Base-by-base conservation (phyloP, 2,329 filamentous ascomycete genomes). In the Lizonia empirigonia region DNA sequence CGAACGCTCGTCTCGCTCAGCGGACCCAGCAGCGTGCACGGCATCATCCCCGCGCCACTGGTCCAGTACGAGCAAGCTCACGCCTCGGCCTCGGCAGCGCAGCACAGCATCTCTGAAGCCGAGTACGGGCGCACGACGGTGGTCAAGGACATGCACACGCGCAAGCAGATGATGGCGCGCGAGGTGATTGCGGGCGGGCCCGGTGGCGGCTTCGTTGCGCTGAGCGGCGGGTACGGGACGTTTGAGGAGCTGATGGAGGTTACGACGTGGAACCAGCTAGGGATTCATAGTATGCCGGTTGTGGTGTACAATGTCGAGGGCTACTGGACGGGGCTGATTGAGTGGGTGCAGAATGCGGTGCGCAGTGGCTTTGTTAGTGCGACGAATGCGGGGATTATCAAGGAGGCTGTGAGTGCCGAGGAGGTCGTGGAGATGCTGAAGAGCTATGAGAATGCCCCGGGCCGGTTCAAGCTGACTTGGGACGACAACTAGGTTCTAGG, bases 221-320 rank as follows among this genome's bases (percentile, higher is more conserved):
- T 99, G 52, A 85, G 84, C 47, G 93, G 93, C 34, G 94, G 94
- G 0, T 99, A 93, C 74, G 94, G 94, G 16, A 99, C 94, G 2
- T 82, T 97, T 71, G 94, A 99, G 78, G 94, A 99, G 80, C 82
- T 99, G 70, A 91, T 96, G 74, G 90, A 95, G 77, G 85, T 90
- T 2, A 86, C 86, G 20, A 95, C 90, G 9, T 99, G 94, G 92
- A 97, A 97, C 74, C 94, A 97, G 77, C 77, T 99, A 40, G 93
- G 94, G 1, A 97, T 99, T 60, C 94, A 97, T 75, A 89, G 88
- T 3, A 72, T 71, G 69, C 70, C 70, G 1, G 86, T 97, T 36
- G 86, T 93, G 45, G 78, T 97, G 39, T 84, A 90, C 62, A 97
- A 97, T 72, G 82, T 97, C 20, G 86, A 92, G 46, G 91, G 91